A percentile compares a stretch with the other conserved stretches of the same genome.
These are phyloP conservation scores for Paramecium tetraurelia DNA, from an alignment of 73 alveolate species.

Conservation along the genomic window DNA sequence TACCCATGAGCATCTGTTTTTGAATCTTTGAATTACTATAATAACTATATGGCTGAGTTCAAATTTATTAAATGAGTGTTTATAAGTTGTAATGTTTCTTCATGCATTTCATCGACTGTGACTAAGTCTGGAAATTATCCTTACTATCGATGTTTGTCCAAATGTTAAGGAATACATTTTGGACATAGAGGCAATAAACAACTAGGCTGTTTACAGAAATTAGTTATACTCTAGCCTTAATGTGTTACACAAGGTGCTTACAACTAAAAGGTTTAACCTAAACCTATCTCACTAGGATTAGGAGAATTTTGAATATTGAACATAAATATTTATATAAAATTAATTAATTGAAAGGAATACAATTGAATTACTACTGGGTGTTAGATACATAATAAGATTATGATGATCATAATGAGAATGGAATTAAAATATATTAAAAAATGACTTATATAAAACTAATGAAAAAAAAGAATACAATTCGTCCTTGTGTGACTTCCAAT, in stretches of 20 bases:
- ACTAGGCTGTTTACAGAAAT: constrained; percentile 47
- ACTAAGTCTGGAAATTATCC: constrained; percentile 52
- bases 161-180: constrained; percentile 45
- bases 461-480: background rate
- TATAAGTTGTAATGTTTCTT: constrained; percentile 44
- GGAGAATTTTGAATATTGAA: constrained; percentile 17
- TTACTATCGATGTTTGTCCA: constrained; percentile 39
- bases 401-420: background rate
- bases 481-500: background rate
- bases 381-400: background rate
- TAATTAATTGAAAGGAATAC: background rate
- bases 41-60: constrained; percentile 7
- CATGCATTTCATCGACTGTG: constrained; percentile 52
- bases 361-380: background rate
- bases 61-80: background rate
- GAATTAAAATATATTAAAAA: background rate
- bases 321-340: background rate
- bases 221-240: constrained; percentile 36
- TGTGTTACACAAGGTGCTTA: constrained; percentile 54
- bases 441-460: no score
- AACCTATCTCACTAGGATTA: background rate
- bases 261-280: background rate
- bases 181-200: constrained; percentile 65
- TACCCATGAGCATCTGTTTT: constrained; percentile 57
- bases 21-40: constrained; percentile 45